Evolutionary conservation across 2,329 filamentous ascomycete species (phyloP).

Genomic region (Proliferodiscus dingleyae): DNA sequence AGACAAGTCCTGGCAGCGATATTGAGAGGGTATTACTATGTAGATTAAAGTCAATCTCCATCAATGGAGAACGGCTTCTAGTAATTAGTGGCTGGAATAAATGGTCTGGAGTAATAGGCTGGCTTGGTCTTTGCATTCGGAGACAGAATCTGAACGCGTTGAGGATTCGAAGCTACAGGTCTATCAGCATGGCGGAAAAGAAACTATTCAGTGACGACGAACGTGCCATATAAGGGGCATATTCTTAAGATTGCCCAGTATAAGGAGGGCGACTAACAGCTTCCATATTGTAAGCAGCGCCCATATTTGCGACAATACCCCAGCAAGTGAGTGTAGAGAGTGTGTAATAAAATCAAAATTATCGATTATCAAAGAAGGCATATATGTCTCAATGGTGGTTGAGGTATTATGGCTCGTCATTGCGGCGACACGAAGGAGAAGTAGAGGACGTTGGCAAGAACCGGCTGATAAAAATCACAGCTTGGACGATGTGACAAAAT

Average conservation of each 20-base stretch:
- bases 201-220: conserved; percentile 34
- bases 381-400: no score
- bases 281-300: conserved; percentile 31
- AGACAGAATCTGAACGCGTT: conserved; percentile 41
- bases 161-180: conserved; percentile 30
- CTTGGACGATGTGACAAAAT: no score
- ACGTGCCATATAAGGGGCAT: conserved; percentile 59
- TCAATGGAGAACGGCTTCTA: conserved; percentile 53
- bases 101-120: conserved; percentile 42
- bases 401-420: no score
- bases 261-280: conserved; percentile 34
- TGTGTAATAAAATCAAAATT: not conserved
- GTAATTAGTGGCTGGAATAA: conserved; percentile 62
- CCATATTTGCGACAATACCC: conserved; percentile 16
- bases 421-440: no score
- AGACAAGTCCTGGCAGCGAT: not conserved
- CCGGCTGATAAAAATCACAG: no score
- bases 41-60: conserved; percentile 68
- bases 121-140: conserved; percentile 38
- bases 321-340: not conserved
- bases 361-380: no score
- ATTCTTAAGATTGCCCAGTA: conserved; percentile 52
- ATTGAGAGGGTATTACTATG: conserved; percentile 40
- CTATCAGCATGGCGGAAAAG: no score
- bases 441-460: no score